Percentiles rank a stretch among this genome's conserved stretches.
Conservation (phyloP, 371 early-diverging fungal species). For the Mucor indicus region DNA sequence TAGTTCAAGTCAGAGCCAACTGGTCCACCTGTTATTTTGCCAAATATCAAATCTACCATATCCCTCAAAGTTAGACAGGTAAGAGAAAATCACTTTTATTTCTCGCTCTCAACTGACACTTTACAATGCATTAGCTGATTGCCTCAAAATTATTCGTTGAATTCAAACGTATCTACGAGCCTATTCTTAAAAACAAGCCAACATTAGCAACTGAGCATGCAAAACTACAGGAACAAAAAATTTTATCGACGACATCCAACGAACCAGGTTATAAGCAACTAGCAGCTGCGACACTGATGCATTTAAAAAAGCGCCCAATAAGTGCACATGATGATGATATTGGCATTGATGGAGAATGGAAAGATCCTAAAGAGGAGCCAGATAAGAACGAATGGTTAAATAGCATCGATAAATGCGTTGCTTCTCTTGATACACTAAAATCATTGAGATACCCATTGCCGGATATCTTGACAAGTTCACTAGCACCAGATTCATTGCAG, state of each 20-base stretch:
- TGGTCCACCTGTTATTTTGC: conserved; percentile 34
- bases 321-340: conserved; percentile 29
- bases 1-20: too few species aligned
- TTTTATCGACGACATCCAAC: conserved; percentile 23
- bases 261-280: conserved; percentile 48
- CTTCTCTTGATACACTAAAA: conserved; percentile 16
- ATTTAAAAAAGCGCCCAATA: conserved; percentile 44
- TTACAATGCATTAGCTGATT: conserved; percentile 13
- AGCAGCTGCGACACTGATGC: conserved; percentile 40
- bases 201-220: conserved; percentile 32
- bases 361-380: conserved; percentile 15
- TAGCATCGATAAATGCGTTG: conserved; percentile 16
- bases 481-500: conserved; percentile 1
- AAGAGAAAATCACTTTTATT: neutral
- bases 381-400: conserved; percentile 1
- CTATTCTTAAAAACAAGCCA: conserved; percentile 4
- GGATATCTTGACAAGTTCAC: neutral
- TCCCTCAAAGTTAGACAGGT: conserved; percentile 40
- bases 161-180: conserved; percentile 34
- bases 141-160: conserved; percentile 36
- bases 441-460: conserved; percentile 43
- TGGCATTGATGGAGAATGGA: conserved; percentile 54
- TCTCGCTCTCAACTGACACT: neutral
- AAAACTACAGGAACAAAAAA: conserved; percentile 27
- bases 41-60: conserved; percentile 25